Base-by-base conservation (phyloP, 2,329 filamentous ascomycete species). In the Exserohilum rostratum region DNA sequence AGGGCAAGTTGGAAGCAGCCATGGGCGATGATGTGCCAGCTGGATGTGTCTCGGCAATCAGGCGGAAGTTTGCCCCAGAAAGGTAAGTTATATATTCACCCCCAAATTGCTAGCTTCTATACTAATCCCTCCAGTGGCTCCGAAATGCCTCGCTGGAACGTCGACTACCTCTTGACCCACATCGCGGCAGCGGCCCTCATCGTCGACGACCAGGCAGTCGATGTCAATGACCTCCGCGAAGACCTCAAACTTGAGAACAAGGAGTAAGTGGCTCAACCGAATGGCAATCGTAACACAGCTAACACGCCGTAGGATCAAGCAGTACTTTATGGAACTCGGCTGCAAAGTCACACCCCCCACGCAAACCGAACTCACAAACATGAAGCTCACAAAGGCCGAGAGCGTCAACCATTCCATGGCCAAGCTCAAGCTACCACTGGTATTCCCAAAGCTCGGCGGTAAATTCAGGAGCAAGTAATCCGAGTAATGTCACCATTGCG, bases 241-340 rank as follows among this genome's bases (percentile, higher is more conserved):
- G 91, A 95, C 69, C 76, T 95, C 55, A 83, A 84, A 68, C 67
- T 93, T 53, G 89, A 92, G 62, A 85, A 87, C 73, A 88, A 85
- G 76, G 80, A 85, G 69, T 86, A 72, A 29, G 75, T 59, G 18
- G 4, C 13, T 11, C 3, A 13, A 5, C 9, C 7, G 17, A 22
- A 6, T 9, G 13, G 29, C 9, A 9, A 30, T 3, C 17, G 10
- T 6, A 1, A 7, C 15, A 15, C 12, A 40, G 54, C 69, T 54
- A 69, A 57, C 44, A 34, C 3, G 12, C n/a, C 34, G 3, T 38
- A 78, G 76, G 17, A 77, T 93, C 66, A 83, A 80, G 47, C 83
- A 86, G 68, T 93, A 91, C 73, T 93, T 90, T 73, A 77, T 80
- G 43, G 90, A 93, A 73, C 87, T 95, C 61, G 91, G 91, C 18